Base-by-base conservation (phyloP, 805 yeast genomes). In the Wickerhamiella occidentalis region DNA sequence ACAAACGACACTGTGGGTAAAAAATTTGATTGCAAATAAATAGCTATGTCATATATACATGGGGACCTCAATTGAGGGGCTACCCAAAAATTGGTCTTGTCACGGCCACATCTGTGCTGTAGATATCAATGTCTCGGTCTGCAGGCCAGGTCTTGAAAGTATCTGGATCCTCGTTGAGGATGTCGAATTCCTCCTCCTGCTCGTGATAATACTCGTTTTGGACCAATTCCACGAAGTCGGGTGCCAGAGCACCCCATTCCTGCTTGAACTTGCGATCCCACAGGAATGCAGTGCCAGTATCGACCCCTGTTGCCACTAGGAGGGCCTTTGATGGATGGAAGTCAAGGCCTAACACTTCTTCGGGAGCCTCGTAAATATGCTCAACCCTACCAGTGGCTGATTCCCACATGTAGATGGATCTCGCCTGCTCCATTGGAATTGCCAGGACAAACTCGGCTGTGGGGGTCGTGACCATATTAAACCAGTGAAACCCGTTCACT, bases 221-320 rank as follows among this genome's bases (percentile, higher is more conserved):
- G 60, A 88, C 96, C 40, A 88, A 80, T 63, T 88, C 96, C 44
- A 83, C 94, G 62, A 90, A 88, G 63, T 90, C 97, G 0, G 96
- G 96, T 0, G 96, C 96, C 57, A 88, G 69, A 0, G 96, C 94
- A 64, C 94, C 82, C 97, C 97, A 88, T 65, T 85, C 83, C 58
- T 87, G 96, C 0, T 95, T 94, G 18, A 84, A 77, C 36, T 76
- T 75, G 8, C 85, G 74, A 45, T 82, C 76, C 96, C 96, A 90
- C 37, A 83, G 61, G 60, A 84, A 87, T 1, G 88, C 74, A 35
- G 78, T 71, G 1, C 96, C 96, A 28, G 84, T 55, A 59, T 88
- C 97, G 49, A 85, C 67, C 0, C 96, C 96, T 25, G 85, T 83
- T 15, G 94, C 82, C 8, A 82, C 82, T 29, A 90, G 78, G 53